Base-by-base conservation (phyloP, 2,329 filamentous ascomycete species). In the Stemphylium vesicarium region DNA sequence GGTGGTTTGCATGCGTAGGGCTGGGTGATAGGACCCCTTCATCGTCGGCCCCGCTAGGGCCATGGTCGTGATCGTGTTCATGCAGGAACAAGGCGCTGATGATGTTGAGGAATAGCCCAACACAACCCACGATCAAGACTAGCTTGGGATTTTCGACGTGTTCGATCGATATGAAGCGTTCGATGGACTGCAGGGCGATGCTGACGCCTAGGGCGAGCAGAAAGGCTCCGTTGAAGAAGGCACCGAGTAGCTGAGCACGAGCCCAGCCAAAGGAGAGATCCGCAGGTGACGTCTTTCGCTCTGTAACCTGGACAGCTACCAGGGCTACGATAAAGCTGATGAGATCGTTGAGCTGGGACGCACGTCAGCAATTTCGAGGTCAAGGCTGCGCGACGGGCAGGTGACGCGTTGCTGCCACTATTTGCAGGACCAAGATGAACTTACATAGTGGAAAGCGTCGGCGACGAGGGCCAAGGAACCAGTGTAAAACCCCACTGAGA, bases 201-300 rank as follows among this genome's bases (percentile, higher is more conserved):
- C 88, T 91, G 32, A 92, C 74, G 1, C 88, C 88, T 2, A 93
- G 77, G 0, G 88, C 89, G 13, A 92, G 74, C 1, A 93, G 80
- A 54, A 93, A 90, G 1, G 88, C 86, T 12, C 89, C 89, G 65
- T 93, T 93, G 81, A 92, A 93, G 73, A 93, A 93, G 18, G 88
- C 88, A 4, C 89, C 89, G 0, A 93, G 79, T 1, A 92, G 73
- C n/a, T 85, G 83, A 13, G 89, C 88, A 29, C 90, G 82, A 52
- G 90, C 87, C 89, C 88, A 92, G n/a, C 89, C 89, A 62, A 90
- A 92, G 0, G 88, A 85, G 13, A 90, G 79, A 9, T 79, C 79
- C 57, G 83, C 79, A 0, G 88, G 87, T 1, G 83, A 83, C 4
- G 82, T 75, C 39, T 78, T 77, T 37, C 80, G 77, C 59, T 88